Conservation (phyloP, 768 basidiomycete species). For the Suillus sp. region DNA sequence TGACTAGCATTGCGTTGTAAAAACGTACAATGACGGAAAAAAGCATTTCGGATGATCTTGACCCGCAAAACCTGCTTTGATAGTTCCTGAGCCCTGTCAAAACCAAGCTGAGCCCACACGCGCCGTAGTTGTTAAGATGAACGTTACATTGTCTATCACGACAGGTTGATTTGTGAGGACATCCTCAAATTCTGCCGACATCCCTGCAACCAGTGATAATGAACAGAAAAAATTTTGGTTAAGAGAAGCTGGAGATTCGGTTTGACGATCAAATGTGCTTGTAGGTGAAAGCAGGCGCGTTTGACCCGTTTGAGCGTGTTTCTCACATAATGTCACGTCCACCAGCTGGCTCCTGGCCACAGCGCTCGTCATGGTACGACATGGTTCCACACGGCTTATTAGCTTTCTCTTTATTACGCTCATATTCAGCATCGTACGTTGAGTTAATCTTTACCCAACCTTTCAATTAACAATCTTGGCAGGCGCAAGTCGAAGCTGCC, state of each 20-base stretch:
- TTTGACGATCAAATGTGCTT: conserved; percentile 6
- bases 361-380: neutral
- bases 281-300: conserved; percentile 6
- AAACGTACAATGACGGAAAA: conserved; percentile 95
- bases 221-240: conserved; percentile 9
- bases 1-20: conserved; percentile 33
- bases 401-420: conserved; percentile 19
- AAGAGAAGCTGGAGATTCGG: neutral
- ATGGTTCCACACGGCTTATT: conserved; percentile 4
- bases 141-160: conserved; percentile 93
- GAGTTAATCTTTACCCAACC: conserved; percentile 10
- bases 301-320: conserved; percentile 10
- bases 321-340: conserved; percentile 3
- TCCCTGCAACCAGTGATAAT: conserved; percentile 30
- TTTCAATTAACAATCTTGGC: conserved; percentile 16
- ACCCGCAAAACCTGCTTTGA: conserved; percentile 99
- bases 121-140: conserved; percentile 19
- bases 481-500: conserved; percentile 45
- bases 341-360: neutral
- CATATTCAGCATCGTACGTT: conserved; percentile 30
- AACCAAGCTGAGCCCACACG: conserved; percentile 28
- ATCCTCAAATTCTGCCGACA: conserved; percentile 89
- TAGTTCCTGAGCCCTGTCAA: conserved; percentile 92
- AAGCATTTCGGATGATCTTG: conserved; percentile 99
- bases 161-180: conserved; percentile 98